A percentile compares a stretch with the other conserved stretches of the same genome.
Evolutionary conservation across 2,329 filamentous ascomycete genomes (phyloP).

Genomic region (Samsoniella hepiali): DNA sequence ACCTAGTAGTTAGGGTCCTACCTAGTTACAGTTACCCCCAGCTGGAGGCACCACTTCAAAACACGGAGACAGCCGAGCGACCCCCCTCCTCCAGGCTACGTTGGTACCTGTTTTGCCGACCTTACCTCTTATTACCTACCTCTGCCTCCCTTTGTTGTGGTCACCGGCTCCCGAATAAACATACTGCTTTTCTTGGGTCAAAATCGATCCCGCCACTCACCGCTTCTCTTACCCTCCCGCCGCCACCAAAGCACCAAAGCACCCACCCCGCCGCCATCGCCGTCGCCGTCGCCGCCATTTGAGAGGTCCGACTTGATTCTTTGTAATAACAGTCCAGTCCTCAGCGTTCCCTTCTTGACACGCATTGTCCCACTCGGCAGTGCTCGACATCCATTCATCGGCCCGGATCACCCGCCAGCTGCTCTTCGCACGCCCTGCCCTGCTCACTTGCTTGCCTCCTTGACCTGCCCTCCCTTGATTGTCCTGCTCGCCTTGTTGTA

Average conservation of each 20-base stretch:
- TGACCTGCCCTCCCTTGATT: not conserved
- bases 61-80: not conserved
- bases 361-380: conserved; percentile 4
- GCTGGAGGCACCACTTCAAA: not conserved
- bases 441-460: not conserved
- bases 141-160: no score
- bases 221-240: not conserved
- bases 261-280: not conserved
- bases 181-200: not conserved
- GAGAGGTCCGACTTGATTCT: not conserved
- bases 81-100: not conserved
- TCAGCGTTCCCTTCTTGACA: not conserved
- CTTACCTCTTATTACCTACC: no score
- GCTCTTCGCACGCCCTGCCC: not conserved
- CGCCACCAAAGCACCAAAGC: not conserved
- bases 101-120: no score
- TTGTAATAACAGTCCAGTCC: not conserved
- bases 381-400: not conserved
- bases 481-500: not conserved
- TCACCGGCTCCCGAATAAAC: not conserved
- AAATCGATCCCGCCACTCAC: conserved; percentile 2
- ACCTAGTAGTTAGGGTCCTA: no score
- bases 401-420: not conserved
- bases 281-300: not conserved
- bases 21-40: no score